Evolutionary conservation across 352 stramenopile genomes (phyloP), one percentile per base, ranked within the genome.

Genomic region (Pythium plurisporium): DNA sequence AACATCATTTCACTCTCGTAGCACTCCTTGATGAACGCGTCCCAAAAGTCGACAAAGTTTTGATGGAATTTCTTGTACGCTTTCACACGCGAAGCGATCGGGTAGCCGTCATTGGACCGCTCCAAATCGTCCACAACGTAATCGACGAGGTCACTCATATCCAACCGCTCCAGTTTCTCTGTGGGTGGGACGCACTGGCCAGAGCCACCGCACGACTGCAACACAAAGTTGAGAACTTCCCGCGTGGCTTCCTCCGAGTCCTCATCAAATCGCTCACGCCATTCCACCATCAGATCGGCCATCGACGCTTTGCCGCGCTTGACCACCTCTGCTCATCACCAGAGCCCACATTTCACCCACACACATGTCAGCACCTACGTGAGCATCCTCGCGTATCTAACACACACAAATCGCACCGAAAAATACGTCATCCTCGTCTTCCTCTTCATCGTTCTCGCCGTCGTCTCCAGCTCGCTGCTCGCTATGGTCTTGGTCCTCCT

Each of bases 1-100:
- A 94, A 91, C 36, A 95, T 59, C 5, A 91, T 66, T 19, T 95
- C 86, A 42, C 82, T 92, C 41, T 95, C 84, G 34, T 79, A 78
- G 42, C 79, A 89, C 43, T 95, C 82, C 17, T 73, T 74, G 48
- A 94, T 72, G 46, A 94, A 88, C 25, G 61, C 67, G 20, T 86
- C 61, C 86, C 84, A 95, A 50, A 95, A 94, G 40, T 81, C 69
- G 8, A 76, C 69, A 25, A 91, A 94, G 49, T 78, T 74, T 14
- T 45, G 41, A 36, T 88, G 70, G 26, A 91, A 93, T 44, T 80
- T 77, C 50, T 76, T 88, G 64, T 64, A 76, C 9, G 64, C 66
- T 51, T 79, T 91, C 19, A 52, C 48, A 31, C 76, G 72, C 48
- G 82, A 86, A n/a, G 70, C 70, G 22, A 95, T 64, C 0, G 79